Base-by-base conservation (phyloP, 2,329 filamentous ascomycete species). In the Fusarium ambrosium region DNA sequence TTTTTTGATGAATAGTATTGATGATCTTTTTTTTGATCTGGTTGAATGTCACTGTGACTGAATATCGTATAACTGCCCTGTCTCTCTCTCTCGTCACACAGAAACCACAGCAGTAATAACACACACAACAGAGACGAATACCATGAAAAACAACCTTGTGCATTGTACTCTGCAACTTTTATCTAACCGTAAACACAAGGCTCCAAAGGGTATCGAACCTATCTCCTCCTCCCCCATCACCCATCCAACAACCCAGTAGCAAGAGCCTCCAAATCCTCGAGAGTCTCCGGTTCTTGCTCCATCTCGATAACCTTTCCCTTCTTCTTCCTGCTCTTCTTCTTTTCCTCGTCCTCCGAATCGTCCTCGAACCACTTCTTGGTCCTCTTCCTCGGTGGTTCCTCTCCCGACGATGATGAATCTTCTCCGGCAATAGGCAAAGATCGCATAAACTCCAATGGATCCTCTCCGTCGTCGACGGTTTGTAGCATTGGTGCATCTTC, bases 331-430 rank as follows among this genome's bases (percentile, higher is more conserved):
- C 83, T 84, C 77, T 82, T 82, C 70, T 80, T 80, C 60, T 78
- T 78, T 60, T 80, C 80, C 59, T 83, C 84, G 63, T 86, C 84
- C 81, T 94, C 94, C 2, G 88, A 89, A 69, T 92, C 91, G 69
- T 92, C 89, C 82, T 95, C 87, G 85, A 95, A 95, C 92, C 92
- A 94, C 84, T 95, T 95, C 90, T 93, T 94, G 69, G 89, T 86
- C 82, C 90, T 92, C 87, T 84, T 84, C 78, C 82, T 84, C 20
- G 88, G 87, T 59, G 85, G 85, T 81, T 82, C 74, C 18, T 81
- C 79, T 1, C 24, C 43, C 9, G 14, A 18, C 3, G 14, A 18
- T 5, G 82, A 82, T 18, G 82, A 79, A 6, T 72, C 79, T 14
- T 81, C 80, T 1, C 84, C 86, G 3, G 84, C 85, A 36, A 88